phyloP scores from a whole-genome alignment of 2,329 filamentous ascomycete species.

The Clarireedia paspali region DNA sequence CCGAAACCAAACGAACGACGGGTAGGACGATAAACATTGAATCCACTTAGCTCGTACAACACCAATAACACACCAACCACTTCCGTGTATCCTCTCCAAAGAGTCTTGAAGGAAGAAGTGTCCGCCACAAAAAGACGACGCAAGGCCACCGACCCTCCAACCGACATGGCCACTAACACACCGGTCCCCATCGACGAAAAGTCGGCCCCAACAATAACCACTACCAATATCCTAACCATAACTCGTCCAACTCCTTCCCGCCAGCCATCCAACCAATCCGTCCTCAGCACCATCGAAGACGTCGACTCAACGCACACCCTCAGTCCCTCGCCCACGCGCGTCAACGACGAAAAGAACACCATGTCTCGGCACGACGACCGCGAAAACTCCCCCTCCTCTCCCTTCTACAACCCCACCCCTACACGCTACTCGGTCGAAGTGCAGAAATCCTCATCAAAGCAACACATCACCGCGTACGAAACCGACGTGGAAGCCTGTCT shows the following conservation, averaged over 20 bases:
- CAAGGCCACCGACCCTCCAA: too few relatives aligned
- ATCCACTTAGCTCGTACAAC: too few relatives aligned
- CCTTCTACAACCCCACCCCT: constrained; percentile 16
- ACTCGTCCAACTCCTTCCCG: constrained; percentile 11
- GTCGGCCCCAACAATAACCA: background rate
- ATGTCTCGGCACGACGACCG: background rate
- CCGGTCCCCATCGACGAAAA: constrained; percentile 14
- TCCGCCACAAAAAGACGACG: too few relatives aligned
- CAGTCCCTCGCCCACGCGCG: constrained; percentile 5
- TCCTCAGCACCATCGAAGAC: constrained; percentile 56
- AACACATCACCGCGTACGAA: constrained; percentile 15
- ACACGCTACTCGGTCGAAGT: constrained; percentile 16
- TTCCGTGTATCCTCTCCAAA: too few relatives aligned
- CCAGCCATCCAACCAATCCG: constrained; percentile 12
- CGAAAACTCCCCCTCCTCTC: constrained; percentile 12
- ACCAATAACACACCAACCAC: too few relatives aligned
- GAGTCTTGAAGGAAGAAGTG: too few relatives aligned
- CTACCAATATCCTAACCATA: constrained; percentile 14
- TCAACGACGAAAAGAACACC: constrained; percentile 11
- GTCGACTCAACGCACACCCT: constrained; percentile 13
- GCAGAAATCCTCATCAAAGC: constrained; percentile 18
- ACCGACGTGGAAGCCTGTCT: constrained; percentile 19
- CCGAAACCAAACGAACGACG: too few relatives aligned
- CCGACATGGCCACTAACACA: background rate
- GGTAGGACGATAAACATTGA: too few relatives aligned